Base-by-base conservation (phyloP, 768 basidiomycete species). In the Tubosaeta sp. region DNA sequence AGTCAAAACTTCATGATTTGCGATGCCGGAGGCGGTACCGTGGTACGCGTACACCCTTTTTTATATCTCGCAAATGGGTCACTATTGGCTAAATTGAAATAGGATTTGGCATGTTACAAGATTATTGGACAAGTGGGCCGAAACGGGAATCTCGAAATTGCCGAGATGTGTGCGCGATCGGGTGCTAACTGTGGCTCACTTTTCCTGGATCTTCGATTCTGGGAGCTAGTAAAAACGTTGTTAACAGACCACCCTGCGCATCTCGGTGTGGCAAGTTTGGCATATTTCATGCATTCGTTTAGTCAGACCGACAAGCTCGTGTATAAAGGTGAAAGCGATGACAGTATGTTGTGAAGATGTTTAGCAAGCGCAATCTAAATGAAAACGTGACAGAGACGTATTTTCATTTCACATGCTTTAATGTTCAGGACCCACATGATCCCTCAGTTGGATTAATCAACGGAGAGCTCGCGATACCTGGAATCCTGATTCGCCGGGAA, bases 391-490 rank as follows among this genome's bases (percentile, higher is more conserved):
- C 58, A 92, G 90, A 84, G 25, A 84, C 81, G 49, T 85, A 84
- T 74, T 93, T 93, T 71, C 83, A 89, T 64, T 94, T 93, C 68
- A 92, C 84, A 29, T 92, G 89, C 67, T 94, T 94, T 75, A 93
- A 93, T 56, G 82, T 85, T 14, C 84, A 89, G 57, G 89, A 91
- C 62, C 82, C 85, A 8, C 79, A 90, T 60, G 91, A 94, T 66
- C 78, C 86, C 1, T 74, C 78, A 21, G 87, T 92, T 21, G 91
- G 91, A 1, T 71, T 93, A 47, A 72, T 87, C 53, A 86, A 93
- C 59, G 91, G 91, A 2, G 86, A 94, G 66, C 76, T 94, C 3
- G 82, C 82, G 12, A 88, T 94, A 56, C 87, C 89, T 3, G 91
- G 91, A 16, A 83, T 79, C 56, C 69, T 91, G 19, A 74, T 94